Evolutionary conservation across 257 asterid genomes (phyloP).

Genomic region (Scutellaria barbata): DNA sequence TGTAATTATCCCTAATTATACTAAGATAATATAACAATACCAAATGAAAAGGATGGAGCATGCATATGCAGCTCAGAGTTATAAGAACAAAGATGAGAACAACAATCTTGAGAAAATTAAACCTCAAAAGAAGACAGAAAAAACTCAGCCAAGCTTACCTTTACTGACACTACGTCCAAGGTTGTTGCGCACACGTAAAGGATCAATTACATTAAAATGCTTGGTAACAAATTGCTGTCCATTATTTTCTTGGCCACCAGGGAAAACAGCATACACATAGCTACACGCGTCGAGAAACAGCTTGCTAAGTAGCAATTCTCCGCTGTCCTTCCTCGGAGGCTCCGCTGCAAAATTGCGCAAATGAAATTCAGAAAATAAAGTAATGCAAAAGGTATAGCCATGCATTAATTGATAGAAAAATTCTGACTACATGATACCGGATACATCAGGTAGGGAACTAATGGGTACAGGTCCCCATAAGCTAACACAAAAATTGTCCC

Average conservation of each 20-base stretch:
- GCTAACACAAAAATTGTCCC: constrained; percentile 95
- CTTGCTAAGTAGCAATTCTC: constrained; percentile 90
- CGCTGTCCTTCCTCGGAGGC: constrained; percentile 85
- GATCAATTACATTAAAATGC: constrained; percentile 96
- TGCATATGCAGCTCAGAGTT: constrained; percentile 3
- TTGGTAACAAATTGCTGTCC: constrained; percentile 88
- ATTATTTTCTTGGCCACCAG: constrained; percentile 81
- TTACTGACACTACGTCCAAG: constrained; percentile 99
- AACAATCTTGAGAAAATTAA: background rate
- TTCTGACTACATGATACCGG: constrained; percentile 57
- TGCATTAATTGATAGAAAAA: constrained; percentile 5
- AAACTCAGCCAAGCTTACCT: constrained; percentile 54
- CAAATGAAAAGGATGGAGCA: constrained; percentile 6
- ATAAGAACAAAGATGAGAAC: background rate
- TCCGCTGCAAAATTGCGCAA: constrained; percentile 57
- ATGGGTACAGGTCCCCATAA: constrained; percentile 96
- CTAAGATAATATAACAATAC: background rate
- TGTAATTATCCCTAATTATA: background rate
- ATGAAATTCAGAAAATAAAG: constrained; percentile 5
- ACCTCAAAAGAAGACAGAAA: constrained; percentile 16
- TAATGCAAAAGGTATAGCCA: constrained; percentile 20
- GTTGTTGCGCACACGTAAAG: constrained; percentile 92
- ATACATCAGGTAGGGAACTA: constrained; percentile 77
- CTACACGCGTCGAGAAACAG: constrained; percentile 89
- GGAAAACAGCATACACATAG: constrained; percentile 85